Conservation (phyloP, 2,329 filamentous ascomycete genomes). For the Colletotrichum sp. region DNA sequence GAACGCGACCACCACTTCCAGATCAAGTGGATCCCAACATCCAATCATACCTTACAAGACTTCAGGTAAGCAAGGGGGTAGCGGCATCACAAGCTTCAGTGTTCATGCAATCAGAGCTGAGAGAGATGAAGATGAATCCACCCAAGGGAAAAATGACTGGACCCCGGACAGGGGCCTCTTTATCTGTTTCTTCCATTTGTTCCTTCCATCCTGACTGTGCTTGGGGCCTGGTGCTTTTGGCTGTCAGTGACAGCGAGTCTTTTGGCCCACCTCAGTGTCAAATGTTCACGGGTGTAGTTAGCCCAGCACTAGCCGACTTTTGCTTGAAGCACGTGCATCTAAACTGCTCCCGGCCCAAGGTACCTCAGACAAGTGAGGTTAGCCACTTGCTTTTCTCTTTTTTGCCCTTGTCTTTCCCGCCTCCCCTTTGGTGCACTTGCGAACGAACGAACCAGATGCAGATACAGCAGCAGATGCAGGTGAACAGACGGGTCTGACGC, state of each 20-base stretch:
- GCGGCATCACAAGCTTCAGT: conserved; percentile 6
- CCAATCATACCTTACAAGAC: not conserved
- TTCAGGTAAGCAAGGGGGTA: not conserved
- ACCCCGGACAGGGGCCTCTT: not conserved
- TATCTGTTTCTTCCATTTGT: not conserved
- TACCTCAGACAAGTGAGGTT: not conserved
- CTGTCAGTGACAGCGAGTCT: not conserved
- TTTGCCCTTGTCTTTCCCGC: not conserved
- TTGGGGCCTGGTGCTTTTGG: not conserved
- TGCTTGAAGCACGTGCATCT: too few species aligned
- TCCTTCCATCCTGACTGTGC: not conserved
- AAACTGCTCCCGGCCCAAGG: not conserved
- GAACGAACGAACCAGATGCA: not conserved
- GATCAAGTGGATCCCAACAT: not conserved
- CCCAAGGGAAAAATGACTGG: not conserved
- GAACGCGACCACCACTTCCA: not conserved
- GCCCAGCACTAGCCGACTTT: not conserved
- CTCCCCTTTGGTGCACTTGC: not conserved
- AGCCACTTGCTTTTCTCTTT: not conserved
- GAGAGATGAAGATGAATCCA: not conserved
- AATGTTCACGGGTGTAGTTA: not conserved
- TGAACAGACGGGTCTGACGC: not conserved
- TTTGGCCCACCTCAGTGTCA: not conserved
- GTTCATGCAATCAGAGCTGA: conserved; percentile 12
- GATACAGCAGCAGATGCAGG: not conserved